Evolutionary conservation across 768 basidiomycete genomes (phyloP), one percentile per base, ranked within the genome.

Genomic region (Agaricus blazei): DNA sequence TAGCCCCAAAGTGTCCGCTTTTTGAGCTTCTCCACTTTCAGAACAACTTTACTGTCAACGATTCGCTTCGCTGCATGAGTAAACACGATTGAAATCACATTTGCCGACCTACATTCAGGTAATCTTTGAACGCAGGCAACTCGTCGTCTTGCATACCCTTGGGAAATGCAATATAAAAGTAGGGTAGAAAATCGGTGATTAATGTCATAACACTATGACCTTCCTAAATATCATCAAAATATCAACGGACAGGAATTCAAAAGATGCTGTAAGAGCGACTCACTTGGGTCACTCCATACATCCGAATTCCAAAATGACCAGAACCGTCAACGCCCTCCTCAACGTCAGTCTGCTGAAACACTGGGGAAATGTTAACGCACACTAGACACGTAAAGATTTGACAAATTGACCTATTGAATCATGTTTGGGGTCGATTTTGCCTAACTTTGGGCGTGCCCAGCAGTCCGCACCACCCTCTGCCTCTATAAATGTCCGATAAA

Each of bases 331-430:
- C 48, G 14, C 54, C 48, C 23, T 80, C 78, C 60, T 96, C 93
- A 7, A 98, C 78, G 60, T 98, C 97, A 56, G 96, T 95, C 69
- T 98, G 97, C 68, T 99, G 97, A 63, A 98, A 98, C 15, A 89
- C 93, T 95, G 51, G 6, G 2, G 9, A 29, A 19, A 26, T 11
- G 41, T 56, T 9, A 57, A 23, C 42, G 37, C 23, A 29, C n/a
- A 27, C 11, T 44, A 14, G 2, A 37, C 26, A 29, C 14, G 26
- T 7, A 7, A 40, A 9, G n/a, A 19, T 19, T 47, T 51, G 51
- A 9, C 31, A 9, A 9, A 63, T 85, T 55, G 38, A 92, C 93
- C 71, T 56, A 97, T 85, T 4, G 76, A 70, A 63, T 95, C 87
- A 53, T 63, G 76, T 61, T 80, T 79, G 48, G 77, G 75, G 60